These are phyloP conservation scores for Suhomyces taliae DNA, from an alignment of 1,139 yeast species.

Conservation along the genomic window DNA sequence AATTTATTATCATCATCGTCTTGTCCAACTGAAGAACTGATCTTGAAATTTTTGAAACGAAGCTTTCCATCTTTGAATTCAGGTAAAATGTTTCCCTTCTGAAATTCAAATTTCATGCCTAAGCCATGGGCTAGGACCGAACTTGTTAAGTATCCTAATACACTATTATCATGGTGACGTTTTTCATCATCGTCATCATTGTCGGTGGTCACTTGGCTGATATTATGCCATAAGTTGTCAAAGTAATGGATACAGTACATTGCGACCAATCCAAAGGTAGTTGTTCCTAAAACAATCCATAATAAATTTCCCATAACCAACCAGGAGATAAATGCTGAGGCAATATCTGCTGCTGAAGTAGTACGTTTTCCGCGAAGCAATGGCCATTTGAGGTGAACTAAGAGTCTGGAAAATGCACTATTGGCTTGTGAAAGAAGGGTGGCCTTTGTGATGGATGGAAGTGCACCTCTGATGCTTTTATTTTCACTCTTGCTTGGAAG, in stretches of 20 bases:
- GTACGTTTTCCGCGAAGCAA: constrained; percentile 50
- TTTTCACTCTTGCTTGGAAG: too few relatives aligned
- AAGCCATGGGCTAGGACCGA: constrained; percentile 42
- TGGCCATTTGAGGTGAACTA: constrained; percentile 59
- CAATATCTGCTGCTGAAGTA: constrained; percentile 50
- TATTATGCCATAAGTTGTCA: constrained; percentile 30
- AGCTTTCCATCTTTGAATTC: constrained; percentile 63
- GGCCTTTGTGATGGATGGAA: constrained; percentile 29
- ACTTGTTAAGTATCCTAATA: constrained; percentile 37
- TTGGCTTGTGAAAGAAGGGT: constrained; percentile 45
- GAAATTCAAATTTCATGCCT: constrained; percentile 38
- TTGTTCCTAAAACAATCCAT: constrained; percentile 65
- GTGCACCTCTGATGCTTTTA: too few relatives aligned
- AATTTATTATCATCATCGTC: constrained; percentile 8
- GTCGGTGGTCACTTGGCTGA: constrained; percentile 11
- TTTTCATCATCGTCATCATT: constrained; percentile 13
- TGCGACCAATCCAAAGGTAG: constrained; percentile 58
- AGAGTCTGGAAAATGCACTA: constrained; percentile 42
- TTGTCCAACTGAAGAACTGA: constrained; percentile 25
- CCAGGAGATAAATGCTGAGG: constrained; percentile 61
- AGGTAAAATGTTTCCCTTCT: constrained; percentile 39
- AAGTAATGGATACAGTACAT: constrained; percentile 49
- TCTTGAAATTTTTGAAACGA: constrained; percentile 52
- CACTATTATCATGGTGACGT: constrained; percentile 23
- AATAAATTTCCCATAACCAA: constrained; percentile 52